Conservation (phyloP, 768 basidiomycete genomes). For the Russula sp. region DNA sequence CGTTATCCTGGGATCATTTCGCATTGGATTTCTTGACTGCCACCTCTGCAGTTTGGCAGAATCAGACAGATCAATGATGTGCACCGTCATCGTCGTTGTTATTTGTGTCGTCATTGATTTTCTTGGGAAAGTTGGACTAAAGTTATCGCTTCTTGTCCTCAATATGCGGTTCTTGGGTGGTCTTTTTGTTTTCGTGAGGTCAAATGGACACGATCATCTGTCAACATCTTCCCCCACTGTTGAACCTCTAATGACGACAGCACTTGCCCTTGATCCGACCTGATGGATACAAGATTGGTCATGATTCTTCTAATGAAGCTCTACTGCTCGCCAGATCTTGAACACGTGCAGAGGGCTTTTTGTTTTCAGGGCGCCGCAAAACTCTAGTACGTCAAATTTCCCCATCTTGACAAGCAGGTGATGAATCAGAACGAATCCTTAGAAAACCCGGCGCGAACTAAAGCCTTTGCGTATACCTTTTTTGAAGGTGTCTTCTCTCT, state of each 20-base stretch:
- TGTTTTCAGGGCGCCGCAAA: constrained; percentile 26
- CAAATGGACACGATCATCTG: constrained; percentile 25
- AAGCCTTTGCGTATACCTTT: constrained; percentile 28
- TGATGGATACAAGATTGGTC: constrained; percentile 20
- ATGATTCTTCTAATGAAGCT: constrained; percentile 22
- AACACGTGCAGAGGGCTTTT: constrained; percentile 23
- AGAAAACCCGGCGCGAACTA: constrained; percentile 22
- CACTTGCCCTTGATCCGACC: constrained; percentile 27
- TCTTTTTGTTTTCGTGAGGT: constrained; percentile 28
- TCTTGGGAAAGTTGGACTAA: too few relatives aligned
- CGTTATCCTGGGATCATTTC: too few relatives aligned
- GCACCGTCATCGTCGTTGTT: too few relatives aligned
- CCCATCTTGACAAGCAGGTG: constrained; percentile 20
- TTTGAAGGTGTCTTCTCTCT: constrained; percentile 19
- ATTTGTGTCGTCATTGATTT: too few relatives aligned
- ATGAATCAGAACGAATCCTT: constrained; percentile 23
- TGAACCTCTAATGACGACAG: constrained; percentile 18
- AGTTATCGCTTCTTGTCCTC: constrained; percentile 18
- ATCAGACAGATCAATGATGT: too few relatives aligned
- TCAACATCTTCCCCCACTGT: constrained; percentile 25
- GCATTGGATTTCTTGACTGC: too few relatives aligned
- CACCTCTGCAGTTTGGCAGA: too few relatives aligned
- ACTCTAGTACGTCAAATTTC: constrained; percentile 29
- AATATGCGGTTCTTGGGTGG: constrained; percentile 23
- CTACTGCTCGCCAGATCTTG: constrained; percentile 14